phyloP scores from a whole-genome alignment of 805 yeast genomes.

The Saccharomyces eubayanus region DNA sequence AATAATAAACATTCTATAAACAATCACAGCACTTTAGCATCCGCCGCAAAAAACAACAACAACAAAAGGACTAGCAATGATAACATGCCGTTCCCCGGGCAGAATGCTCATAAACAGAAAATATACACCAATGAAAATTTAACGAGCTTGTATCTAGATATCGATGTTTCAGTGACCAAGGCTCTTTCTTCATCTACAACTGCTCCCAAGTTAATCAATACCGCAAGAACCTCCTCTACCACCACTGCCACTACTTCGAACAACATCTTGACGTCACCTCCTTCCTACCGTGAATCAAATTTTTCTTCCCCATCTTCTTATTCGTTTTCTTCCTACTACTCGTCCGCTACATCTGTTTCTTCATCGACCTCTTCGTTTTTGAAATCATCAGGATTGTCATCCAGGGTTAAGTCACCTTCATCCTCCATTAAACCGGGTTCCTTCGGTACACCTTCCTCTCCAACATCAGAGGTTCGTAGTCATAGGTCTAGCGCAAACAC shows the following conservation, averaged over 20 bases:
- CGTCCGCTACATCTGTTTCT: constrained; percentile 4
- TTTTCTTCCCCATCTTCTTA: constrained; percentile 2
- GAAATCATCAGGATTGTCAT: background rate
- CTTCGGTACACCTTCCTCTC: background rate
- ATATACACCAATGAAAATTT: background rate
- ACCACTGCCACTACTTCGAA: constrained; percentile 1
- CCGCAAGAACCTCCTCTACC: background rate
- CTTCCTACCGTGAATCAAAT: background rate
- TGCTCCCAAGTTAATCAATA: background rate
- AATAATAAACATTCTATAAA: constrained; percentile 5
- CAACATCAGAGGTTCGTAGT: constrained; percentile 13
- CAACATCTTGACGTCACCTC: constrained; percentile 2
- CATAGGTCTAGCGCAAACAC: constrained; percentile 9
- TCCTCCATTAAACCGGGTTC: constrained; percentile 4
- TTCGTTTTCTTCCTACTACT: constrained; percentile 3
- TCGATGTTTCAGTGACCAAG: constrained; percentile 30
- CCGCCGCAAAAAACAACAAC: background rate
- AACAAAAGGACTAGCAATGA: background rate
- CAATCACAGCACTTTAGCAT: constrained; percentile 2
- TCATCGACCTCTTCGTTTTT: constrained; percentile 4
- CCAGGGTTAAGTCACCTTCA: background rate
- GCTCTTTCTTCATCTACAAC: constrained; percentile 19
- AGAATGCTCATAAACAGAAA: background rate
- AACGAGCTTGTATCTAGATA: constrained; percentile 20
- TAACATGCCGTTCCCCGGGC: background rate